Base-by-base conservation (phyloP, 371 early-diverging fungal species). In the Mitosporidium daphniae region DNA sequence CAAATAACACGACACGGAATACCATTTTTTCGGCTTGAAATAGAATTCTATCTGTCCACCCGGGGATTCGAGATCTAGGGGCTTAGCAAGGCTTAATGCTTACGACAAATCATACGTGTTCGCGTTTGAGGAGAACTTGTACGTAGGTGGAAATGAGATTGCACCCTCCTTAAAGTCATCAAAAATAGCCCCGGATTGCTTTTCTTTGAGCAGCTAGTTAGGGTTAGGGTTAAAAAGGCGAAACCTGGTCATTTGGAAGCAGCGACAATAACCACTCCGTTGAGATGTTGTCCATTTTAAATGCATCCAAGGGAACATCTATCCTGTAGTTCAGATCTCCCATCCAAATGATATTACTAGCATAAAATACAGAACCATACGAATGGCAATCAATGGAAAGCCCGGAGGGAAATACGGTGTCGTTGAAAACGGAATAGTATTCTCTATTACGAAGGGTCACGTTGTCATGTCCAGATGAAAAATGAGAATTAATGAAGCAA, bases 41-140 rank as follows among this genome's bases (percentile, higher is more conserved):
- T 26, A 75, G 38, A 22, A 75, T 72, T 3, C 89, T 47, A 40
- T 74, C 75, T n/a, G 72, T 71, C 77, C 77, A 77, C 6, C 70
- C 59, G 3, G 74, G 78, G 1, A 57, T 50, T 25, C 74, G n/a
- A n/a, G n/a, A n/a, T n/a, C n/a, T n/a, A n/a, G n/a, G n/a, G n/a
- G n/a, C n/a, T n/a, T n/a, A n/a, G n/a, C n/a, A n/a, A n/a, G n/a
- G n/a, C n/a, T n/a, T n/a, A n/a, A n/a, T n/a, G n/a, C n/a, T n/a
- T n/a, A n/a, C n/a, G n/a, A n/a, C n/a, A n/a, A n/a, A n/a, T n/a
- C n/a, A 36, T 73, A 86, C 9, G 34, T 39, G 28, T 52, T 41
- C 0, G 71, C 68, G 0, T 72, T 70, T 27, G 59, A 49, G 37
- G 73, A 68, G 36, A 59, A 84, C 38, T 78, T 78, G 50, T 86